Evolutionary conservation across 306 rosid genomes (phyloP).

Genomic region (Dalbergia cochinchinensis): DNA sequence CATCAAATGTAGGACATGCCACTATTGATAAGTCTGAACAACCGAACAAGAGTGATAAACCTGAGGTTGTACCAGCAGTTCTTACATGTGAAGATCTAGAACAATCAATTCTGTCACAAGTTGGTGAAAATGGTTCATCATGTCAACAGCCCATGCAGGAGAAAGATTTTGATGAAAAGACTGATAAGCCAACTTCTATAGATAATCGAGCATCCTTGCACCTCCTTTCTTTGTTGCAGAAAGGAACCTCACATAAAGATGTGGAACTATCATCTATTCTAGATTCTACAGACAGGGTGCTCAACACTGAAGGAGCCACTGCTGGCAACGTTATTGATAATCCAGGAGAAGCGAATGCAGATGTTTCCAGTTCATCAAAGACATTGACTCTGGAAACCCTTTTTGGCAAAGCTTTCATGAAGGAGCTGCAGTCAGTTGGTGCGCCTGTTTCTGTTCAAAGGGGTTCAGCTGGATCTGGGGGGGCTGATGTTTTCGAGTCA

Average conservation of each 20-base stretch:
- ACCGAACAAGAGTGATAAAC: conserved; percentile 57
- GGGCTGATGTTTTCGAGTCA: conserved; percentile 68
- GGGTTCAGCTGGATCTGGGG: conserved; percentile 66
- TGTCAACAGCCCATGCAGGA: conserved; percentile 55
- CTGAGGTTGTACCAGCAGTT: conserved; percentile 70
- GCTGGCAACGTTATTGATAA: conserved; percentile 49
- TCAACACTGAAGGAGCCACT: conserved; percentile 51
- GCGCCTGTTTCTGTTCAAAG: conserved; percentile 93
- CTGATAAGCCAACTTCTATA: conserved; percentile 57
- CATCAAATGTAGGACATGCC: conserved; percentile 51
- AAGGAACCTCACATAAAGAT: conserved; percentile 64
- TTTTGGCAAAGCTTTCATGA: conserved; percentile 97
- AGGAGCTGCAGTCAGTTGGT: conserved; percentile 95
- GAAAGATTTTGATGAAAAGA: conserved; percentile 57
- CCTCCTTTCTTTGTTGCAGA: conserved; percentile 86
- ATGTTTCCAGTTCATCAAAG: conserved; percentile 63
- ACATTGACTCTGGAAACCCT: conserved; percentile 85
- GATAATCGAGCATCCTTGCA: conserved; percentile 84
- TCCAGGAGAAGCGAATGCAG: conserved; percentile 63
- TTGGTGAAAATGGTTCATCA: conserved; percentile 58
- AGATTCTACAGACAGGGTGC: conserved; percentile 54
- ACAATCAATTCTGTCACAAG: conserved; percentile 85
- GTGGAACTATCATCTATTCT: conserved; percentile 49
- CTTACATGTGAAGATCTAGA: conserved; percentile 97
- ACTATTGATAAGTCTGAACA: conserved; percentile 57